phyloP scores from a whole-genome alignment of 176 grass and related monocot species.

The Eragrostis nindensis region DNA sequence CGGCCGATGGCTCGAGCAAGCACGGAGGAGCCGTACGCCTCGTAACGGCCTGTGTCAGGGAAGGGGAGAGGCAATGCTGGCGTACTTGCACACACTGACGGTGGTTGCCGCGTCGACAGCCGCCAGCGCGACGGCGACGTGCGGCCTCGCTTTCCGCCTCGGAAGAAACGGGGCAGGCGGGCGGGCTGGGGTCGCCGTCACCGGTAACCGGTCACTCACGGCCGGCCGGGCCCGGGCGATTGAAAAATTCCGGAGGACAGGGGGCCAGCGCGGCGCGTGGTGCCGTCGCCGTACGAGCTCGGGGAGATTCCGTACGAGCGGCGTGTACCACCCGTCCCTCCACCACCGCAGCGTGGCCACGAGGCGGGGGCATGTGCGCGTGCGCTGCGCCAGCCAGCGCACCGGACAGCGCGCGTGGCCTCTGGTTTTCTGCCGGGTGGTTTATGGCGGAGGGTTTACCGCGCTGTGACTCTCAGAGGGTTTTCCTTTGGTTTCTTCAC shows the following conservation, averaged over 20 bases:
- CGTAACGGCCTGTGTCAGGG: no score
- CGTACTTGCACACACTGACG: no score
- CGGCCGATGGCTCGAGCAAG: background rate
- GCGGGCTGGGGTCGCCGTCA: no score
- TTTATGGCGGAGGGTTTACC: no score
- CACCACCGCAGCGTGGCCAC: slow-evolving; percentile 18
- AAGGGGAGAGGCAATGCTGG: no score
- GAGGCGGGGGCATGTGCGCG: slow-evolving; percentile 14
- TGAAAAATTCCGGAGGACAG: background rate
- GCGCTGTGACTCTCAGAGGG: no score
- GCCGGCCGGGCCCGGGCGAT: background rate
- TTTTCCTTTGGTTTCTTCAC: no score
- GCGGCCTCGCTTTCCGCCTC: background rate
- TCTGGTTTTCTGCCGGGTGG: slow-evolving; percentile 1
- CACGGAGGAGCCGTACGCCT: background rate
- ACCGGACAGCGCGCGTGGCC: slow-evolving; percentile 12
- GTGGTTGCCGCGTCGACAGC: background rate
- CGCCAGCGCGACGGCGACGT: slow-evolving; percentile 4
- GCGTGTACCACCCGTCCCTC: slow-evolving; percentile 13
- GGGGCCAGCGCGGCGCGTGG: background rate
- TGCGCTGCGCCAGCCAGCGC: background rate
- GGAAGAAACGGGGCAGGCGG: no score
- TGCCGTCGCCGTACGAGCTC: slow-evolving; percentile 26
- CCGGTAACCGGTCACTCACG: background rate
- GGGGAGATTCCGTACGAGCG: slow-evolving; percentile 38